Percentiles rank a stretch among this genome's conserved stretches.
phyloP scores from a whole-genome alignment of 768 basidiomycete species.

The Astraeus odoratus region DNA sequence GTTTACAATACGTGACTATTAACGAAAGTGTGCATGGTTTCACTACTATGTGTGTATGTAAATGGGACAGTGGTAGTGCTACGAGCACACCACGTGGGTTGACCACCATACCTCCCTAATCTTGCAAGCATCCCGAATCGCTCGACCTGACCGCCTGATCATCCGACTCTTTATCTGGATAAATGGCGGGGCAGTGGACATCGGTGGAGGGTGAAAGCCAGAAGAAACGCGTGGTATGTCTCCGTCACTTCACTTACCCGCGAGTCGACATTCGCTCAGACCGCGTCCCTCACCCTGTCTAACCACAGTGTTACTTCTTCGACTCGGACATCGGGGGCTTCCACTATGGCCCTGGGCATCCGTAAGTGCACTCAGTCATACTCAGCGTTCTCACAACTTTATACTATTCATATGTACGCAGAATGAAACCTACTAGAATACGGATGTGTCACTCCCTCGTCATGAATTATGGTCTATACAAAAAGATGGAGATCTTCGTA shows the following conservation, averaged over 20 bases:
- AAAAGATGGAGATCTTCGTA: slow-evolving; percentile 99
- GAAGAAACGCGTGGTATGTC: slow-evolving; percentile 83
- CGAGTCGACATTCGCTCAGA: slow-evolving; percentile 1
- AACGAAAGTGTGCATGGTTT: no score
- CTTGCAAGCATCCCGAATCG: no score
- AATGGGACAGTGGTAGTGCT: no score
- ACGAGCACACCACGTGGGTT: no score
- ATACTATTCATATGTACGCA: slow-evolving; percentile 22
- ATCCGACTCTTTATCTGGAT: background rate
- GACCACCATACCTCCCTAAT: no score
- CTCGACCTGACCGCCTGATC: background rate
- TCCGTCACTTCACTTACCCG: slow-evolving; percentile 5
- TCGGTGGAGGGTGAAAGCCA: slow-evolving; percentile 65
- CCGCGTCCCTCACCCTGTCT: slow-evolving; percentile 4
- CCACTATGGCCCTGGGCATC: slow-evolving; percentile 97
- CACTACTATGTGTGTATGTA: no score
- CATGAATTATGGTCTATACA: slow-evolving; percentile 99
- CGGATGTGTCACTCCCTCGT: slow-evolving; percentile 99
- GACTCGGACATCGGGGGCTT: slow-evolving; percentile 99
- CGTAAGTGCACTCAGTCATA: slow-evolving; percentile 43
- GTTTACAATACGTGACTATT: no score
- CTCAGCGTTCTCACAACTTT: background rate
- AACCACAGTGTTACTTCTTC: slow-evolving; percentile 90
- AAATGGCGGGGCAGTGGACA: slow-evolving; percentile 40
- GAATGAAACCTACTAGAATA: slow-evolving; percentile 97